Evolutionary conservation across 2,329 filamentous ascomycete species (phyloP).

Genomic region (Fusarium nurragi): DNA sequence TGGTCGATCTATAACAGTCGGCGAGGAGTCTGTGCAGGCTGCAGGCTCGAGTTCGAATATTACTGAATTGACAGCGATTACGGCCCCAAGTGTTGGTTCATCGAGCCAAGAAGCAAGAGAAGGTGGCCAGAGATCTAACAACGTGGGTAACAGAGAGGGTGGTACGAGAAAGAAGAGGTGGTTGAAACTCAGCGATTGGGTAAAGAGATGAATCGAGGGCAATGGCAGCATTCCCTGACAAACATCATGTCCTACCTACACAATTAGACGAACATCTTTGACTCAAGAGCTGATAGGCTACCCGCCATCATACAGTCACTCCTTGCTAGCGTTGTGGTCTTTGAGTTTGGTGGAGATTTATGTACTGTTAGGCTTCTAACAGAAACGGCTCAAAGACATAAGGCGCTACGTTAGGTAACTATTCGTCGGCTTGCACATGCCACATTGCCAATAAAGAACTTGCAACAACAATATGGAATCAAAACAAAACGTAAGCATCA

Average conservation of each 20-base stretch:
- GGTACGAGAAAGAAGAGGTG: background rate
- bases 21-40: background rate
- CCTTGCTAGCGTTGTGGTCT: too few relatives aligned
- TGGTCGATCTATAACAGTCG: background rate
- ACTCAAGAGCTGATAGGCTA: too few relatives aligned
- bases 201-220: background rate
- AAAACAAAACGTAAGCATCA: background rate
- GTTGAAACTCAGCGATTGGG: background rate
- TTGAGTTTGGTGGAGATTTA: too few relatives aligned
- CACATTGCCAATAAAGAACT: too few relatives aligned
- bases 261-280: background rate
- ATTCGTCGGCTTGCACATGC: too few relatives aligned
- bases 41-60: background rate
- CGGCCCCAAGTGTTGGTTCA: background rate
- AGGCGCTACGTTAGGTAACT: too few relatives aligned
- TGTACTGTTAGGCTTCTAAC: too few relatives aligned
- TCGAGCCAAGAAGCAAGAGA: background rate
- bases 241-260: background rate
- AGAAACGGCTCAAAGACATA: too few relatives aligned
- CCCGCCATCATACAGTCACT: too few relatives aligned
- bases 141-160: fast-evolving
- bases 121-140: fast-evolving
- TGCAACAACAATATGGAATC: background rate
- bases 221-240: background rate
- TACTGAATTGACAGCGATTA: constrained; percentile 4